These are phyloP conservation scores for Boletellus dicymbophilus DNA, from an alignment of 1,284 basidiomycete species.

Conservation along the genomic window DNA sequence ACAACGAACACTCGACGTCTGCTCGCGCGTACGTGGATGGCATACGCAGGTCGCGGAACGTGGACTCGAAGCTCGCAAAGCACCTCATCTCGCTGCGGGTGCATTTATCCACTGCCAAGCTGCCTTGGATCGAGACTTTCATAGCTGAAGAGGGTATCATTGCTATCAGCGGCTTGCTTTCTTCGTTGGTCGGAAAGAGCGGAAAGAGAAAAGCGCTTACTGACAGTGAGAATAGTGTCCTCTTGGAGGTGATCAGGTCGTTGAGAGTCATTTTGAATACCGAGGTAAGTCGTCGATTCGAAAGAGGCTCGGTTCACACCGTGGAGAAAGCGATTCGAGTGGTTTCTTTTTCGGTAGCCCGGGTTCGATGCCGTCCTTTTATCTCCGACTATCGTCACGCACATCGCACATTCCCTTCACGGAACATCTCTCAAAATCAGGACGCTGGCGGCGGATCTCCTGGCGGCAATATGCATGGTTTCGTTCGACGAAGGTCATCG, in stretches of 20 bases:
- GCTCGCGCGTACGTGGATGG: constrained; percentile 64
- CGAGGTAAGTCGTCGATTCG: constrained; percentile 61
- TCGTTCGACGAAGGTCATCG: constrained; percentile 73
- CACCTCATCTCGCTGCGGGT: constrained; percentile 85
- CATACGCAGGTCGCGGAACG: constrained; percentile 51
- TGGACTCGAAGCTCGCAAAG: constrained; percentile 68
- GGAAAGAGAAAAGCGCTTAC: constrained; percentile 57
- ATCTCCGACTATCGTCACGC: constrained; percentile 68
- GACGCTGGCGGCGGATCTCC: constrained; percentile 73
- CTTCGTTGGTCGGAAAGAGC: constrained; percentile 59
- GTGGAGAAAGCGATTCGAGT: constrained; percentile 6
- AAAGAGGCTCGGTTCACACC: background rate
- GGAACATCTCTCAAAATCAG: constrained; percentile 71
- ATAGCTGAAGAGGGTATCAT: constrained; percentile 71
- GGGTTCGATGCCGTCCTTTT: constrained; percentile 75
- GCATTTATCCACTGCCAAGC: constrained; percentile 80
- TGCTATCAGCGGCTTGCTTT: constrained; percentile 57
- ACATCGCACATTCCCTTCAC: constrained; percentile 75
- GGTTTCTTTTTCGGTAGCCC: constrained; percentile 44
- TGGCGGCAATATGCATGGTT: constrained; percentile 83
- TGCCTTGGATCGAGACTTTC: constrained; percentile 82
- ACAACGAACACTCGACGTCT: constrained; percentile 45
- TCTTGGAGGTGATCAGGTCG: constrained; percentile 79
- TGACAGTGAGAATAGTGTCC: constrained; percentile 68
- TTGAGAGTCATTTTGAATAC: constrained; percentile 85